A percentile compares a stretch with the other conserved stretches of the same genome.
Conservation (phyloP, 2,329 filamentous ascomycete species). For the Colletotrichum plurivorum region DNA sequence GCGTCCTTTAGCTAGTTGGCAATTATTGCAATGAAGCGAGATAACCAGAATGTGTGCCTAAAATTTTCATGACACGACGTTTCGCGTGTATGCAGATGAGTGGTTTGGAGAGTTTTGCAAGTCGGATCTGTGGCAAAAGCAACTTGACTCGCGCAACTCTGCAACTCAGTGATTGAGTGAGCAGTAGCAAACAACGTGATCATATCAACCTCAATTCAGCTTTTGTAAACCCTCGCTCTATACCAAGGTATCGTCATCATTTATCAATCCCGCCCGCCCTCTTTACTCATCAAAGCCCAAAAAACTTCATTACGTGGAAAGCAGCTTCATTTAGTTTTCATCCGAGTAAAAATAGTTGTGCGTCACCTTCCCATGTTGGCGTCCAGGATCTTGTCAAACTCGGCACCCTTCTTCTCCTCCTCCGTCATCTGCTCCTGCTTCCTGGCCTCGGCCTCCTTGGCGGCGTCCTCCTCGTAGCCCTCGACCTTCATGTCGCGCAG, state of each 20-base stretch:
- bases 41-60: too few species aligned
- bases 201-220: constrained; percentile 12
- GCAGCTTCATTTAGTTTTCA: not conserved
- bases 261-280: constrained; percentile 1
- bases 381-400: constrained; percentile 39
- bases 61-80: too few species aligned
- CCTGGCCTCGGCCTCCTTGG: constrained; percentile 34
- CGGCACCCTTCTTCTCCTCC: constrained; percentile 38
- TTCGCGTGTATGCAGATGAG: too few species aligned
- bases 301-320: too few species aligned
- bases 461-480: constrained; percentile 77
- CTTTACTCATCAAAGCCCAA: too few species aligned
- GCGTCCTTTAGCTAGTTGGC: too few species aligned
- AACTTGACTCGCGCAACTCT: constrained; percentile 17
- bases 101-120: too few species aligned
- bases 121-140: not conserved
- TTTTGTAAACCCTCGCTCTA: constrained; percentile 26
- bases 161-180: too few species aligned
- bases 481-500: constrained; percentile 94
- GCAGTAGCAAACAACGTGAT: not conserved
- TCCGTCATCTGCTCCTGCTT: constrained; percentile 15
- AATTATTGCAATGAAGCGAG: too few species aligned
- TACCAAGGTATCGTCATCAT: constrained; percentile 40
- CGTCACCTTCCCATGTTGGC: constrained; percentile 37
- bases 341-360: not conserved